Percentiles rank a stretch among this genome's conserved stretches.
These are phyloP conservation scores for Gossypium turneri DNA, from an alignment of 345 rosid genomes.

Conservation along the genomic window DNA sequence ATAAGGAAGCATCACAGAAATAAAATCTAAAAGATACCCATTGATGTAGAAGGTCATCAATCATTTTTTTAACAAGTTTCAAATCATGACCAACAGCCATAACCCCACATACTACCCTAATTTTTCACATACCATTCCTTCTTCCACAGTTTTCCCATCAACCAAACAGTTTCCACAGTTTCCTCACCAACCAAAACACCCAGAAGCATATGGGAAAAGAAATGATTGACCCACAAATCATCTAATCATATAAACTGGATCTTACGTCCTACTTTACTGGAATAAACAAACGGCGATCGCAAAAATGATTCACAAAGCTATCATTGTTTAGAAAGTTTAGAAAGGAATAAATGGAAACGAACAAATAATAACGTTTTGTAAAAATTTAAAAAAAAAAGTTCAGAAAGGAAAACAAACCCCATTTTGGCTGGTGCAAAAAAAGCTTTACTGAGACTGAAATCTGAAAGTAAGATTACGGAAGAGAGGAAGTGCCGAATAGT, in stretches of 20 bases:
- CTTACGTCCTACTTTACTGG: not conserved
- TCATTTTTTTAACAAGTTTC: not conserved
- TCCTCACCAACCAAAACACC: not conserved
- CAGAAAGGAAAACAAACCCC: slow-evolving; percentile 17
- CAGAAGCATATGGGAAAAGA: not conserved
- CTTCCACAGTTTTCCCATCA: not conserved
- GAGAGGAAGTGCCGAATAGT: slow-evolving; percentile 5
- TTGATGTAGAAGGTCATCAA: not conserved
- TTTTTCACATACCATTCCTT: not conserved
- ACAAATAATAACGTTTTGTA: not conserved
- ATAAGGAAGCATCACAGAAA: not conserved
- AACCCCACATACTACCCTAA: not conserved
- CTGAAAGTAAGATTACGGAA: not conserved
- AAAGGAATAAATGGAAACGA: not conserved
- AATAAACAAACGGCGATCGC: not conserved
- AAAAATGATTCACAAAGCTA: not conserved
- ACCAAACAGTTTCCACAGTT: not conserved
- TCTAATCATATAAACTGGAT: not conserved
- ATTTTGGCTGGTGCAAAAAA: slow-evolving; percentile 9
- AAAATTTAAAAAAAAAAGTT: not conserved
- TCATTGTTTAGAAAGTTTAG: not conserved
- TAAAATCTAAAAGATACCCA: not conserved
- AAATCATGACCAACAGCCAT: not conserved
- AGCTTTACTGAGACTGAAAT: not conserved
- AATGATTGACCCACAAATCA: not conserved